These are phyloP conservation scores for Artemisia annua DNA, from an alignment of 129 eudicot genomes.

Conservation along the genomic window DNA sequence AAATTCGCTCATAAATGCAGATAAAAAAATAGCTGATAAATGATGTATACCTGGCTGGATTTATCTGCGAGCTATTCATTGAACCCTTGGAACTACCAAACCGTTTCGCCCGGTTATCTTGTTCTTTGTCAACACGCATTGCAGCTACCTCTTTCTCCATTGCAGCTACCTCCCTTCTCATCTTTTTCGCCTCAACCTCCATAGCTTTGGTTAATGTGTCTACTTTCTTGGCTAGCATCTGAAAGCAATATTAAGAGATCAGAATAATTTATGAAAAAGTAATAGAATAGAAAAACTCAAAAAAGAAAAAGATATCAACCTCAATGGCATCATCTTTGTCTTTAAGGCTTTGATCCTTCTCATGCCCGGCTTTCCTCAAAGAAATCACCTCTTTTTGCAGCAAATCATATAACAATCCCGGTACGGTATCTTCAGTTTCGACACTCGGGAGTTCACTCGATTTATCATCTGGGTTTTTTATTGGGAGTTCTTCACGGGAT, in stretches of 20 bases:
- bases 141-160: slow-evolving; percentile 97
- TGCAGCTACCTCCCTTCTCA: slow-evolving; percentile 93
- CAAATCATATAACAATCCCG: slow-evolving; percentile 84
- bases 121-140: slow-evolving; percentile 89
- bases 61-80: slow-evolving; percentile 57
- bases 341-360: slow-evolving; percentile 94
- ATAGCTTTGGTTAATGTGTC: slow-evolving; percentile 85
- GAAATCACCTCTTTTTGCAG: slow-evolving; percentile 85
- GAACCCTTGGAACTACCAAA: slow-evolving; percentile 60
- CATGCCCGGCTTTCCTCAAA: slow-evolving; percentile 84
- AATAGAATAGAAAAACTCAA: neutral
- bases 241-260: slow-evolving; percentile 10
- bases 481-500: slow-evolving; percentile 60
- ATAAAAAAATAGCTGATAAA: neutral
- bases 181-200: slow-evolving; percentile 94
- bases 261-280: slow-evolving; percentile 13
- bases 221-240: slow-evolving; percentile 88
- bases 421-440: slow-evolving; percentile 73
- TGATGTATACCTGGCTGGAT: slow-evolving; percentile 64
- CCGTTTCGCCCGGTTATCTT: slow-evolving; percentile 76
- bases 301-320: slow-evolving; percentile 35
- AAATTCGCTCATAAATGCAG: too few species aligned
- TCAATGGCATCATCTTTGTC: slow-evolving; percentile 96
- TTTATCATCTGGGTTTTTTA: slow-evolving; percentile 54
- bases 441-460: slow-evolving; percentile 45